A percentile compares a stretch with the other conserved stretches of the same genome.
Evolutionary conservation across 345 rosid species (phyloP).

Genomic region (Kandelia obovata): DNA sequence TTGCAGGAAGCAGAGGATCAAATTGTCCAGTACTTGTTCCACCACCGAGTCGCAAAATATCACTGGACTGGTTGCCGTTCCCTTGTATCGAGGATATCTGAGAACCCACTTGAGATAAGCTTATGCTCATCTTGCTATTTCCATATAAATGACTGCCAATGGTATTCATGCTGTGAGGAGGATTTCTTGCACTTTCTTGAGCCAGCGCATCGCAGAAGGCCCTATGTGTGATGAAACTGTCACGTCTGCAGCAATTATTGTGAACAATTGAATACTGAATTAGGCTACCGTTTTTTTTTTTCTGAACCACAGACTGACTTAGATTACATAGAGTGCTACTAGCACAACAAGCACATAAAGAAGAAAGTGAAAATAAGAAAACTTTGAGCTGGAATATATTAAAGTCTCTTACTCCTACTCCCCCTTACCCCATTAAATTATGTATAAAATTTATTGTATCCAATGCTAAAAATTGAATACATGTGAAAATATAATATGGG

Average conservation of each 20-base stretch:
- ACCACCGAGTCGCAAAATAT: slow-evolving; percentile 9
- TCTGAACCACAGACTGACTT: no score
- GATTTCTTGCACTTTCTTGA: slow-evolving; percentile 27
- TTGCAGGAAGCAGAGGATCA: slow-evolving; percentile 20
- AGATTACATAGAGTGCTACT: no score
- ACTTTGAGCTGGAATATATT: no score
- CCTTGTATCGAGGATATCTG: slow-evolving; percentile 19
- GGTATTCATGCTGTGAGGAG: slow-evolving; percentile 11
- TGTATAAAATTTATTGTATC: no score
- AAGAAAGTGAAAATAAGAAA: no score
- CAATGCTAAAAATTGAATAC: no score
- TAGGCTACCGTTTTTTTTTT: no score
- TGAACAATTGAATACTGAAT: not conserved
- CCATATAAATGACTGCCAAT: slow-evolving; percentile 21
- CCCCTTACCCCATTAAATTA: no score
- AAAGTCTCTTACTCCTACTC: no score
- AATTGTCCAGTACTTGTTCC: slow-evolving; percentile 11
- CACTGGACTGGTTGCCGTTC: slow-evolving; percentile 12
- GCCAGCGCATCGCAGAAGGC: slow-evolving; percentile 31
- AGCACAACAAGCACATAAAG: no score
- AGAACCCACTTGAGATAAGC: slow-evolving; percentile 19
- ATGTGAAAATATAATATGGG: no score
- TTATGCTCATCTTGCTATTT: slow-evolving; percentile 20
- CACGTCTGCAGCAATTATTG: slow-evolving; percentile 18
- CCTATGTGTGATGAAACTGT: slow-evolving; percentile 26